Conservation (phyloP, 345 rosid genomes). For the Pugionium dolabratum region DNA sequence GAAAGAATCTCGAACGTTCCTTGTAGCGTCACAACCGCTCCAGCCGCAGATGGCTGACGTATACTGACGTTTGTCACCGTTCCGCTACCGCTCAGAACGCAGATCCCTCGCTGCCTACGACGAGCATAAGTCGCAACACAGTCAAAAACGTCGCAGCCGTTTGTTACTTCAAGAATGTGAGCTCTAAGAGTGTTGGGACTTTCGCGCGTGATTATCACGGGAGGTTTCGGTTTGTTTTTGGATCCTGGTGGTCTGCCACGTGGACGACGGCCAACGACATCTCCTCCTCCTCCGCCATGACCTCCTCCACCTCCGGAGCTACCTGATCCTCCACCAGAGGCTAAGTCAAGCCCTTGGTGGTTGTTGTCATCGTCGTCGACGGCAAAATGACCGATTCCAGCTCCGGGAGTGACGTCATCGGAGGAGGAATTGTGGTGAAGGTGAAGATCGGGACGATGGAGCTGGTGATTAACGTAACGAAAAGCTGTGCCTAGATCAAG, state of each 20-base stretch:
- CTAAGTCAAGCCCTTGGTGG: slow-evolving; percentile 56
- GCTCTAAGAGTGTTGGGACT: slow-evolving; percentile 96
- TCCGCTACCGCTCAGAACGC: slow-evolving; percentile 88
- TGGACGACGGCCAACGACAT: slow-evolving; percentile 62
- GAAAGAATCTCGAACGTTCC: slow-evolving; percentile 97
- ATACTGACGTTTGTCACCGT: slow-evolving; percentile 90
- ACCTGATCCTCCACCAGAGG: slow-evolving; percentile 42
- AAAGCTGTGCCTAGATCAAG: slow-evolving; percentile 57
- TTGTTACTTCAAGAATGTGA: slow-evolving; percentile 93
- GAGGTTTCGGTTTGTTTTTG: slow-evolving; percentile 90
- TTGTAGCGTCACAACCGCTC: slow-evolving; percentile 82
- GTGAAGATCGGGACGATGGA: slow-evolving; percentile 17
- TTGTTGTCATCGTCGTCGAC: slow-evolving; percentile 42
- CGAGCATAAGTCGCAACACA: slow-evolving; percentile 87
- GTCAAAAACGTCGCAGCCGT: slow-evolving; percentile 90
- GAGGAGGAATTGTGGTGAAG: slow-evolving; percentile 46
- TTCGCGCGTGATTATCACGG: slow-evolving; percentile 89
- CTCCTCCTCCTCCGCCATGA: slow-evolving; percentile 38
- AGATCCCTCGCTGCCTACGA: slow-evolving; percentile 86
- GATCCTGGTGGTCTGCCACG: slow-evolving; percentile 99
- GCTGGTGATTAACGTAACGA: slow-evolving; percentile 48
- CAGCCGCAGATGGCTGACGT: slow-evolving; percentile 76
- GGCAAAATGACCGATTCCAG: slow-evolving; percentile 46
- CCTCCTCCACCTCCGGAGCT: slow-evolving; percentile 36
- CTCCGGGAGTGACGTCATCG: slow-evolving; percentile 45